phyloP scores from a whole-genome alignment of 768 basidiomycete genomes.

The Trametes cubensis region DNA sequence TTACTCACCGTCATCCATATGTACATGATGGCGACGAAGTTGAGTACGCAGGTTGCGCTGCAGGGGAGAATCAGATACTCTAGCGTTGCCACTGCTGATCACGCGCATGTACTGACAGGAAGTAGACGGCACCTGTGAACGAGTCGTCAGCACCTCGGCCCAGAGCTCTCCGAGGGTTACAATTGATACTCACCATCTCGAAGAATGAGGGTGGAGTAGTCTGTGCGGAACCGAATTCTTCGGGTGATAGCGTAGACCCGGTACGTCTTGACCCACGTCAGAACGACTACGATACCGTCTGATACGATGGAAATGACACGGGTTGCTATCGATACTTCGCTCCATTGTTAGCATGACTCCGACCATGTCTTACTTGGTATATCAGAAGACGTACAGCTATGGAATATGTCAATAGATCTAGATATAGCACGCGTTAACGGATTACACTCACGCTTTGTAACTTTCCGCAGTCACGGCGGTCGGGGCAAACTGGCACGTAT shows the following conservation, averaged over 20 bases:
- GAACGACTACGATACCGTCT: constrained; percentile 20
- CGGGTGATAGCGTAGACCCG: constrained; percentile 9
- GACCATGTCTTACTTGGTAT: neutral
- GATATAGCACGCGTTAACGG: neutral
- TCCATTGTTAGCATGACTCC: neutral
- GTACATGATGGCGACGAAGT: constrained; percentile 17
- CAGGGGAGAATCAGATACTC: too few species aligned
- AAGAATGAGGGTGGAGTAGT: constrained; percentile 11
- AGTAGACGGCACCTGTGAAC: constrained; percentile 15
- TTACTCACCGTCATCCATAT: constrained; percentile 3
- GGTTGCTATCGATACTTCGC: constrained; percentile 19
- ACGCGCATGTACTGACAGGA: constrained; percentile 3
- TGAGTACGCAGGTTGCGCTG: constrained; percentile 16
- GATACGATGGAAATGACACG: constrained; percentile 20
- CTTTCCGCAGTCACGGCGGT: constrained; percentile 10
- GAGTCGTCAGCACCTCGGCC: neutral
- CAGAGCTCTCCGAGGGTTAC: neutral
- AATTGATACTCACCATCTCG: constrained; percentile 12
- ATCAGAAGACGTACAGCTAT: constrained; percentile 1
- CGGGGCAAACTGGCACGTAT: constrained; percentile 15
- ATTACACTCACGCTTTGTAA: constrained; percentile 4
- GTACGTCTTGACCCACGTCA: constrained; percentile 24
- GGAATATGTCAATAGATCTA: neutral
- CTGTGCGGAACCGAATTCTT: neutral
- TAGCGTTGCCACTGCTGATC: neutral